Conservation (phyloP, 1,139 yeast genomes). For the Pichia kudriavzevii region DNA sequence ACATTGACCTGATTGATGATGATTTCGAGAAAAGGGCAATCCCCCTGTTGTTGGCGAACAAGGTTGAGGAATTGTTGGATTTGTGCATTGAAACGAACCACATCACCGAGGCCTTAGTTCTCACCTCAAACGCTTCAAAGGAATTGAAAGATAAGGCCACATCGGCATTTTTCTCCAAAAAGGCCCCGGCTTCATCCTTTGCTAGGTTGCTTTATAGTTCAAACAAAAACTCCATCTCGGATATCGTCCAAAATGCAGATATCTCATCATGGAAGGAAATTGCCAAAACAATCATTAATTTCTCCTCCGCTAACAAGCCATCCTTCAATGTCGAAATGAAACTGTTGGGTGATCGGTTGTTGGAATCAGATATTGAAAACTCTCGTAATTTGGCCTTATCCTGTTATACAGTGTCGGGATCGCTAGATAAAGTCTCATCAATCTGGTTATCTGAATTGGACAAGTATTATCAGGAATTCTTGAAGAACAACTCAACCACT, state of each 20-base stretch:
- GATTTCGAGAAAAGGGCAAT: constrained; percentile 41
- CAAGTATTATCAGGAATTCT: constrained; percentile 45
- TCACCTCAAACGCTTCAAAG: constrained; percentile 68
- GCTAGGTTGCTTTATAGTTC: constrained; percentile 70
- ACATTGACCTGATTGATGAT: constrained; percentile 15
- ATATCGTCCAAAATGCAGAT: constrained; percentile 71
- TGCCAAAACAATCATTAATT: constrained; percentile 62
- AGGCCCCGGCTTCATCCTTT: constrained; percentile 45
- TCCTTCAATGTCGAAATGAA: constrained; percentile 50
- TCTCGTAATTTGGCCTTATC: constrained; percentile 65
- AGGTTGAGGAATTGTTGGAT: constrained; percentile 61
- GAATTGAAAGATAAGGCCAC: constrained; percentile 60
- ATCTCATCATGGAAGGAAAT: constrained; percentile 76
- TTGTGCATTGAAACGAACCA: constrained; percentile 56
- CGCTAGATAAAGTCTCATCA: constrained; percentile 68
- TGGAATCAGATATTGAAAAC: constrained; percentile 31
- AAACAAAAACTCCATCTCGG: constrained; percentile 53
- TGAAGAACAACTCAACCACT: constrained; percentile 37
- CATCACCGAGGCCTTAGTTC: constrained; percentile 70
- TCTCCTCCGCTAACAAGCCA: constrained; percentile 37
- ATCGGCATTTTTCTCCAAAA: constrained; percentile 58
- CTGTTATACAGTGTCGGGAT: constrained; percentile 75
- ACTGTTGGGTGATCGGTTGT: constrained; percentile 67
- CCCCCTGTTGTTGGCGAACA: constrained; percentile 53
- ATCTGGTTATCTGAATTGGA: constrained; percentile 81